Base-by-base conservation (phyloP, 345 rosid genomes). In the Odontarrhena argentea region DNA sequence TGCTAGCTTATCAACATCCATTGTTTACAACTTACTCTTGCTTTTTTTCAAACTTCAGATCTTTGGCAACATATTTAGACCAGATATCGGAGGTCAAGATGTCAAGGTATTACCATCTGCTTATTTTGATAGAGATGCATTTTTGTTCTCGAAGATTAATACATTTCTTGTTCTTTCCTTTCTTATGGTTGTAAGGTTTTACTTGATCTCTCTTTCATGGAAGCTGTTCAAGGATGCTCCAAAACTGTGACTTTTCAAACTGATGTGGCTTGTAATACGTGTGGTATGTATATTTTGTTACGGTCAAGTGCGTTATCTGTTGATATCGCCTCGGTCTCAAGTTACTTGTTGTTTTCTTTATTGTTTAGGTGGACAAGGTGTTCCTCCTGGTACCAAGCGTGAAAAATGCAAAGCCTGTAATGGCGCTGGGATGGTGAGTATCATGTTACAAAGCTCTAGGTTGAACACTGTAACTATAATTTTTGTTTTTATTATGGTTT, bases 151-250 rank as follows among this genome's bases (percentile, higher is more conserved):
- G 30, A 28, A 12, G 51, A 6, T 65, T 60, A 60, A 71, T 61
- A 69, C 0, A 35, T 66, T 26, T 73, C 22, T 18, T 18, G 22
- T 18, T 70, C 10, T 55, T 40, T 34, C 38, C 34, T 70, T 68
- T 36, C 70, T 68, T 54, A 55, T 77, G 68, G 52, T 77, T 38
- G 44, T 15, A 65, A 94, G 99, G 89, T 84, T 77, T 60, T 87
- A 22, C 42, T 95, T 62, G 99, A 95, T 67, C 71, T 95, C 61
- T 95, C 99, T 50, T 95, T 95, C 80, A 95, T 95, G 99, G 99
- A 95, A 86, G 99, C 98, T 63, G 96, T 95, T 70, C 97, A 89
- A 65, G 99, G 99, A 72, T 91, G 97, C 80, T 73, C 79, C 71
- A 95, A 91, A 86, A 81, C 83, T 51, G 67, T 95, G 67, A 67